Evolutionary conservation across 1,284 basidiomycete species (phyloP).

Genomic region (Trametes polyzona): DNA sequence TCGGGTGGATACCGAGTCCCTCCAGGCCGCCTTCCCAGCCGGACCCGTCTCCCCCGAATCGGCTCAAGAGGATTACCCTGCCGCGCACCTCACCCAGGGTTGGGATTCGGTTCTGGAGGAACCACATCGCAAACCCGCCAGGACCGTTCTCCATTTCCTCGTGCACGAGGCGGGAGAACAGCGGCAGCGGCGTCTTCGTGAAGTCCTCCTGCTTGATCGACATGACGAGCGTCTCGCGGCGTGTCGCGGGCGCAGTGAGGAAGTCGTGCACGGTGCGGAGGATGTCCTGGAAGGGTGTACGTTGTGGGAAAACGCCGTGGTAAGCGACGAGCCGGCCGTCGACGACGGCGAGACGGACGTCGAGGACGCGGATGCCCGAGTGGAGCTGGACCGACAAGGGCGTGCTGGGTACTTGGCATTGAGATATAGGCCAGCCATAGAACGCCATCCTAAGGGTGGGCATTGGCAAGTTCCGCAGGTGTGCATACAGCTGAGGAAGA

Average conservation of each 20-base stretch:
- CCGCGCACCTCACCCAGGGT: slow-evolving; percentile 81
- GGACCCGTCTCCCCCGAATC: slow-evolving; percentile 71
- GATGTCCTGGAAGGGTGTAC: slow-evolving; percentile 66
- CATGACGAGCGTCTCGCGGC: slow-evolving; percentile 77
- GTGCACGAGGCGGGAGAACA: slow-evolving; percentile 71
- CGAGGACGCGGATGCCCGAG: slow-evolving; percentile 77
- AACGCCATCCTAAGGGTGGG: slow-evolving; percentile 63
- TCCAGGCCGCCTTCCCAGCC: slow-evolving; percentile 69
- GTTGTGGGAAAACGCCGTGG: slow-evolving; percentile 78
- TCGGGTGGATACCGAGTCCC: slow-evolving; percentile 82
- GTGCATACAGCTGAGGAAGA: slow-evolving; percentile 5
- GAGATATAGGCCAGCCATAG: slow-evolving; percentile 79
- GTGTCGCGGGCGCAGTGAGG: slow-evolving; percentile 58
- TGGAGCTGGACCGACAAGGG: slow-evolving; percentile 62
- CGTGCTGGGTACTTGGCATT: slow-evolving; percentile 64
- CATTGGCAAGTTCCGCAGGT: background rate
- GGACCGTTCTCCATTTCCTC: slow-evolving; percentile 61
- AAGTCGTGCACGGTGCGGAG: slow-evolving; percentile 65
- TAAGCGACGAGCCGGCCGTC: slow-evolving; percentile 71
- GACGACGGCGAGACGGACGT: slow-evolving; percentile 77
- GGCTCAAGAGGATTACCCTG: slow-evolving; percentile 79
- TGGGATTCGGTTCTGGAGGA: slow-evolving; percentile 77
- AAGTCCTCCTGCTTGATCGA: slow-evolving; percentile 87
- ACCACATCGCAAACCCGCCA: slow-evolving; percentile 75
- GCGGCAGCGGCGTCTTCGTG: slow-evolving; percentile 42